Evolutionary conservation across 306 rosid genomes (phyloP), one percentile per base, ranked within the genome.

Genomic region (Benincasa hispida): DNA sequence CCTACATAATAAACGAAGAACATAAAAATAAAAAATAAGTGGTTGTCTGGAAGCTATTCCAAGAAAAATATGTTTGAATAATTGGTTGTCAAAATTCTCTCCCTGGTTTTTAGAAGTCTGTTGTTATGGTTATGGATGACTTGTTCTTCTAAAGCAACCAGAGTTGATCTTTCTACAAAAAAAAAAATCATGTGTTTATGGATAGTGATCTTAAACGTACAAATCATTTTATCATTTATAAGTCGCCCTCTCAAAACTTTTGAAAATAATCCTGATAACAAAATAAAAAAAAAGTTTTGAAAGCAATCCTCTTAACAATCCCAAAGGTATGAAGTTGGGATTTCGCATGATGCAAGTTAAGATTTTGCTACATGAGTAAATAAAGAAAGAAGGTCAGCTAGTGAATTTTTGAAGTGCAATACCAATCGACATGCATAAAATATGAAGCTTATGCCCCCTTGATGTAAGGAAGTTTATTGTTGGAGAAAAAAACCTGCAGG

Each of bases 401-500:
- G 54, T 35, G 58, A 53, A 79, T 13, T 24, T 69, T 37, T 62
- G 35, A 83, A 81, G 79, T 60, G 85, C 66, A 74, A 81, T 72
- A 94, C 97, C 98, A 65, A 88, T 81, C 37, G 98, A 90, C 73
- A 91, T 83, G 89, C 98, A 91, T 19, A 94, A 85, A 75, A 94
- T 82, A 79, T 82, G 93, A 88, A 90, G 78, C 76, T 83, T 79
- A 67, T 90, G 92, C 74, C 96, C 91, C 78, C 88, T 90, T 32
- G 88, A 83, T 76, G 88, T 89, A 27, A 94, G 87, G 84, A 85
- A 87, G 86, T 76, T 90, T 78, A 94, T 87, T 19, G 96, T 88
- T 77, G 96, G 97, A 74, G 97, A 82, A 59, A 94, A 94, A 83
- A 94, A 94, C 97, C 96, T 94, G 93, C 87, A 83, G 76, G 87